Evolutionary conservation across 2,329 filamentous ascomycete genomes (phyloP).

Genomic region (Trichoderma sp.): DNA sequence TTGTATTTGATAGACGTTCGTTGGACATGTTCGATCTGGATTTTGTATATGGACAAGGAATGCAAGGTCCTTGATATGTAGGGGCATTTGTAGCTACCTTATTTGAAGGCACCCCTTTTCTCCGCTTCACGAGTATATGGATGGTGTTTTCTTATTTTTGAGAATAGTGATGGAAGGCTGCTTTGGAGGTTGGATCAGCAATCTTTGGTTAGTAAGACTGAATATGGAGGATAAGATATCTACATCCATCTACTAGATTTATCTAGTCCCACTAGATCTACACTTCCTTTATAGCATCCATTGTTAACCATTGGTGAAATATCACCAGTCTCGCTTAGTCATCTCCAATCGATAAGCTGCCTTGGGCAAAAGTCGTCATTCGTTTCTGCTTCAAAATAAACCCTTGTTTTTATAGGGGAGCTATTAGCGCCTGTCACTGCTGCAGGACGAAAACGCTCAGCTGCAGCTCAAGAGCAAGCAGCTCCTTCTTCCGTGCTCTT

Average conservation of each 20-base stretch:
- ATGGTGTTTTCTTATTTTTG: neutral
- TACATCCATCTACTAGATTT: too few species aligned
- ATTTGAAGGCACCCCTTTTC: neutral
- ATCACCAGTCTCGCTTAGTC: slow-evolving; percentile 10
- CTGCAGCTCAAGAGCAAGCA: neutral
- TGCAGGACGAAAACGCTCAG: neutral
- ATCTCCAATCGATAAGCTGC: slow-evolving; percentile 1
- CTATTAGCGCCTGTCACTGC: neutral
- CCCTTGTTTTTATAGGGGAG: neutral
- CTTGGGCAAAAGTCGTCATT: neutral
- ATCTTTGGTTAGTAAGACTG: too few species aligned
- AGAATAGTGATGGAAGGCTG: neutral
- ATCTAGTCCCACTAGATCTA: neutral
- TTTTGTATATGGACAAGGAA: slow-evolving; percentile 1
- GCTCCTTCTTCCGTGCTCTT: neutral
- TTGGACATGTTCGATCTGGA: neutral
- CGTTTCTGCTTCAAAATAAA: neutral
- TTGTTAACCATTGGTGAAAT: too few species aligned
- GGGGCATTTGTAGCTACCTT: neutral
- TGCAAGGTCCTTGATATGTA: neutral
- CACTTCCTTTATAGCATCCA: neutral
- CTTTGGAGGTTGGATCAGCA: too few species aligned
- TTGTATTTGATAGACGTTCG: too few species aligned
- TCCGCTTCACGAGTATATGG: neutral
- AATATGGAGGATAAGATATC: too few species aligned